These are phyloP conservation scores for Stephanodiscus minutulus DNA, from an alignment of 108 stramenopile species.

Conservation along the genomic window DNA sequence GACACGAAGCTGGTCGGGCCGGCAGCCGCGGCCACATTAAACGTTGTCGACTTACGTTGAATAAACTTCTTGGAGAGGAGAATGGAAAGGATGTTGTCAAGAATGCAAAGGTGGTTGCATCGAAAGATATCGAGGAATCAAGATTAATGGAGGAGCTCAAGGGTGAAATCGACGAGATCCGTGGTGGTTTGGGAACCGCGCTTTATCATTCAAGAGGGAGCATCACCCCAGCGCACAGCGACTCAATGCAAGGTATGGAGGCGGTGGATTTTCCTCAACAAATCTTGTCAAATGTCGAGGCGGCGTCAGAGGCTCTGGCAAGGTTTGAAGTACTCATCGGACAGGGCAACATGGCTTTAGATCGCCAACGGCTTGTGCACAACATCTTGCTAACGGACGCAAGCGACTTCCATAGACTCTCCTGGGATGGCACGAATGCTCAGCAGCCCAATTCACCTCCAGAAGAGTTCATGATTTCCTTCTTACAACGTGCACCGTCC, in stretches of 20 bases:
- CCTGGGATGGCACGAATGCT: conserved; percentile 36
- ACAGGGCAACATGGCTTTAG: not conserved
- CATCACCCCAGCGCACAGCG: not conserved
- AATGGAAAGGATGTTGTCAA: conserved; percentile 37
- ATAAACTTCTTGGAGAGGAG: conserved; percentile 40
- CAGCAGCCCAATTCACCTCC: conserved; percentile 14
- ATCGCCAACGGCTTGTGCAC: conserved; percentile 23
- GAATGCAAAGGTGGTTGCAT: conserved; percentile 31
- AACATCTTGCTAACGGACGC: conserved; percentile 47
- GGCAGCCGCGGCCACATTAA: conserved; percentile 42
- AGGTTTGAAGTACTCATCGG: not conserved
- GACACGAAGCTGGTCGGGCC: conserved; percentile 25
- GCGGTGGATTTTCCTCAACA: conserved; percentile 14
- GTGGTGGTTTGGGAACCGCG: conserved; percentile 7
- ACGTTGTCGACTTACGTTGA: conserved; percentile 32
- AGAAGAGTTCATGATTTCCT: conserved; percentile 34
- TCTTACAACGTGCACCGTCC: conserved; percentile 1
- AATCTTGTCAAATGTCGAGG: conserved; percentile 12
- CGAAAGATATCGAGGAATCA: conserved; percentile 17
- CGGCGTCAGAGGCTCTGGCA: not conserved
- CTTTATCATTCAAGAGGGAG: not conserved
- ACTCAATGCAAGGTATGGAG: not conserved
- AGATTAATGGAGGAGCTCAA: conserved; percentile 15
- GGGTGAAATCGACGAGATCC: conserved; percentile 42
- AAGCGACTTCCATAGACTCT: conserved; percentile 40